Evolutionary conservation across 805 yeast genomes (phyloP).

Genomic region (Yamadazyma nakazawae): DNA sequence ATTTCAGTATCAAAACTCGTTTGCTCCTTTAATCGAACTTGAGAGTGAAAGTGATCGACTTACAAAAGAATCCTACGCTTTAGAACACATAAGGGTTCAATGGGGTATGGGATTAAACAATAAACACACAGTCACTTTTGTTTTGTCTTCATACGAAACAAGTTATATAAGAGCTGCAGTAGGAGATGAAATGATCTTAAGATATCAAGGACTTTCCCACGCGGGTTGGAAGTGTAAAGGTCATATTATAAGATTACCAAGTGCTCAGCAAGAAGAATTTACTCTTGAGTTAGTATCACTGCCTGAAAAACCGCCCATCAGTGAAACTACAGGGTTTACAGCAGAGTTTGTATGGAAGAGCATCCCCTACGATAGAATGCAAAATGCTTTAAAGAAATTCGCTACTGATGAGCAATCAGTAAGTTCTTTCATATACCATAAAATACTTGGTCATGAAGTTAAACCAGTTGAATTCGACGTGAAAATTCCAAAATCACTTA

Average conservation of each 20-base stretch:
- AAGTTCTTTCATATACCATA: constrained; percentile 71
- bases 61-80: constrained; percentile 71
- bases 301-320: constrained; percentile 53
- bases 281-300: constrained; percentile 60
- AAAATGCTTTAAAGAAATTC: constrained; percentile 65
- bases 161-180: constrained; percentile 67
- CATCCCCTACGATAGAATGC: constrained; percentile 79
- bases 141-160: constrained; percentile 63
- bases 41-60: constrained; percentile 80
- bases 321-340: constrained; percentile 62
- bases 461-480: constrained; percentile 59
- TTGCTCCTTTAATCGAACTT: constrained; percentile 75
- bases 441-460: constrained; percentile 76
- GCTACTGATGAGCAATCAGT: constrained; percentile 69
- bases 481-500: constrained; percentile 56
- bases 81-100: constrained; percentile 64
- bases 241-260: constrained; percentile 67
- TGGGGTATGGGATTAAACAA: constrained; percentile 73
- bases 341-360: constrained; percentile 92
- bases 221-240: constrained; percentile 67
- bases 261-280: constrained; percentile 60
- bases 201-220: constrained; percentile 57
- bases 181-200: constrained; percentile 77
- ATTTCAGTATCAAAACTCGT: constrained; percentile 77
- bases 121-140: constrained; percentile 65